Conservation (phyloP, 2,329 filamentous ascomycete species). For the Fusarium sororula region DNA sequence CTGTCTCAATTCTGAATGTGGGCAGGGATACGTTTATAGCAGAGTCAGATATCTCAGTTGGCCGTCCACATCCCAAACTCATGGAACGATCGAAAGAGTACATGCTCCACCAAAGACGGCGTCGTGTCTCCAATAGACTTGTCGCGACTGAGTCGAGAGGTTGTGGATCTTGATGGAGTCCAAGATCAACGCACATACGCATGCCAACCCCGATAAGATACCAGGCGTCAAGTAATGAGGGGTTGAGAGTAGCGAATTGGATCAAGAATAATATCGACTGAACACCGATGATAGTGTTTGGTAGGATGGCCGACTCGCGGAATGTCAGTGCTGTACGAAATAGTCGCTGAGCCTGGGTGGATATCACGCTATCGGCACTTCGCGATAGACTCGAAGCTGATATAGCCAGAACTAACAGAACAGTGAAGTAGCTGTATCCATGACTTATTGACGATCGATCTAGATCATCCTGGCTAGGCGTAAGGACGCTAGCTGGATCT, state of each 20-base stretch:
- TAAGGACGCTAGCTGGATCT: background rate
- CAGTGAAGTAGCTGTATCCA: background rate
- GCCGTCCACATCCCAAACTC: slow-evolving; percentile 6
- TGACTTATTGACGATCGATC: background rate
- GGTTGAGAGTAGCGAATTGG: slow-evolving; percentile 9
- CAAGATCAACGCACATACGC: slow-evolving; percentile 16
- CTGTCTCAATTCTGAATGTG: background rate
- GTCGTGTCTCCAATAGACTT: background rate
- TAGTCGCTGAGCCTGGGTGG: background rate
- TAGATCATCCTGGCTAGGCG: background rate
- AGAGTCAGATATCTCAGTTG: slow-evolving; percentile 3
- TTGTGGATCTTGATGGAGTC: background rate
- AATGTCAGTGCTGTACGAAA: background rate
- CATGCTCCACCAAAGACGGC: slow-evolving; percentile 9
- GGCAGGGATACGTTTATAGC: background rate
- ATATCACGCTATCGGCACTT: slow-evolving; percentile 10
- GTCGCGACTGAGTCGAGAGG: background rate
- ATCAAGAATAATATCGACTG: background rate
- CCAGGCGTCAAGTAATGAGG: background rate
- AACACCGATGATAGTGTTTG: background rate
- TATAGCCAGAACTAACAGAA: background rate
- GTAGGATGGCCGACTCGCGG: background rate
- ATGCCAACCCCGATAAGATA: slow-evolving; percentile 9
- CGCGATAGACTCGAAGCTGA: slow-evolving; percentile 8
- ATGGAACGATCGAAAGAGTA: slow-evolving; percentile 12